Evolutionary conservation across 106 monocot genomes (phyloP).

Genomic region (Dendrobium huoshanense): DNA sequence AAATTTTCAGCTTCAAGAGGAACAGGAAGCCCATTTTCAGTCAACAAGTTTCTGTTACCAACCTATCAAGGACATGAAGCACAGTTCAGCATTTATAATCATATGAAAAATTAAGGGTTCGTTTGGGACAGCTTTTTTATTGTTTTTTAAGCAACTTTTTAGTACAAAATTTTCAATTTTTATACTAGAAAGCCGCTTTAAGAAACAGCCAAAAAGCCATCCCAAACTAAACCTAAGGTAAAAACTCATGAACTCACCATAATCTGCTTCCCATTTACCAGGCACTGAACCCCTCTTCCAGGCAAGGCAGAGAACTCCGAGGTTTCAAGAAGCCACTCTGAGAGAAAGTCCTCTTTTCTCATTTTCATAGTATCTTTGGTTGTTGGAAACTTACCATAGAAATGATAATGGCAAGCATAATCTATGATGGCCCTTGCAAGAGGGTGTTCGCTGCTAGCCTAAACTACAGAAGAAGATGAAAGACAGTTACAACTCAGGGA

Average conservation of each 20-base stretch:
- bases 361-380: conserved; percentile 23
- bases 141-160: too few relatives aligned
- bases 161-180: too few relatives aligned
- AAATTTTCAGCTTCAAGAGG: conserved; percentile 69
- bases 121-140: too few relatives aligned
- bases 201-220: too few relatives aligned
- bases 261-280: conserved; percentile 54
- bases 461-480: conserved; percentile 37
- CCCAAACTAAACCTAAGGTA: background rate
- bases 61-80: conserved; percentile 32
- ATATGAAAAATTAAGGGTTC: background rate
- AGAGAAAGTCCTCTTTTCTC: conserved; percentile 43
- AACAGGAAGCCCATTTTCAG: conserved; percentile 52
- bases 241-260: conserved; percentile 47
- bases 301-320: conserved; percentile 76
- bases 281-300: conserved; percentile 86
- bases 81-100: background rate
- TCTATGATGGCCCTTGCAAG: conserved; percentile 85
- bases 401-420: conserved; percentile 81
- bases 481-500: background rate
- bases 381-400: conserved; percentile 43
- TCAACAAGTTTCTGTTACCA: conserved; percentile 73
- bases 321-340: conserved; percentile 80
- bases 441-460: conserved; percentile 98
- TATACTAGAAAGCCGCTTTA: too few relatives aligned